Evolutionary conservation across 2,329 filamentous ascomycete species (phyloP), one percentile per base, ranked within the genome.

Genomic region (Calonectria montana): DNA sequence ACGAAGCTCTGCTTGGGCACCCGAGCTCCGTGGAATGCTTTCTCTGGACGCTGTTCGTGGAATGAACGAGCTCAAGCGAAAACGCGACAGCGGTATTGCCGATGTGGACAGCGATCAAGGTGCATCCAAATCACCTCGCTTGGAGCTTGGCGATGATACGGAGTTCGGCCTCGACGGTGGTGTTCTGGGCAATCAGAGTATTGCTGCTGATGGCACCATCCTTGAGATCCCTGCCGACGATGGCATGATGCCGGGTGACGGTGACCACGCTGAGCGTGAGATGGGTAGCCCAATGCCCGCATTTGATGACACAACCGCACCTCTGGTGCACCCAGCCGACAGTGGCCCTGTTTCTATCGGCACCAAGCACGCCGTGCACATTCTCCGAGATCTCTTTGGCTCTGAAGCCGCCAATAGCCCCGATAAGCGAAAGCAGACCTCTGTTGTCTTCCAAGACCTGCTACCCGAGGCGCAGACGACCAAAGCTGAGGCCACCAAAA

Each of bases 351-450:
- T 98, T 10, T 98, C 96, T 0, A 85, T 97, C 21, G 96, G 95
- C 72, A 99, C 97, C 13, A 97, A 97, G 84, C 96, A 98, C 80
- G 97, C 97, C 39, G 97, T 99, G 23, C 96, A 99, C 83, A 91
- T 98, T 65, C 91, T 99, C 10, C 93, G 97, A 67, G 95, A 98
- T 70, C 90, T 94, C 29, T 97, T 99, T 75, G 95, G 96, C 27
- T 83, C 90, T 21, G 91, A 94, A 37, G 92, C 91, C 6, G 93
- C 92, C 57, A 88, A 89, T 23, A 91, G 91, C 74, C 89, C 92
- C 3, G 91, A 92, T 69, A 92, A 94, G 84, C 91, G 95, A 79
- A 93, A 93, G 82, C 93, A 93, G 82, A 89, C 88, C 27, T 91
- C 91, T 15, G 95, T 97, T 3, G 88, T 97, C 3, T 98, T 99